These are phyloP conservation scores for Aspergillus nidulans DNA, from an alignment of 495 filamentous ascomycete species.

Conservation along the genomic window DNA sequence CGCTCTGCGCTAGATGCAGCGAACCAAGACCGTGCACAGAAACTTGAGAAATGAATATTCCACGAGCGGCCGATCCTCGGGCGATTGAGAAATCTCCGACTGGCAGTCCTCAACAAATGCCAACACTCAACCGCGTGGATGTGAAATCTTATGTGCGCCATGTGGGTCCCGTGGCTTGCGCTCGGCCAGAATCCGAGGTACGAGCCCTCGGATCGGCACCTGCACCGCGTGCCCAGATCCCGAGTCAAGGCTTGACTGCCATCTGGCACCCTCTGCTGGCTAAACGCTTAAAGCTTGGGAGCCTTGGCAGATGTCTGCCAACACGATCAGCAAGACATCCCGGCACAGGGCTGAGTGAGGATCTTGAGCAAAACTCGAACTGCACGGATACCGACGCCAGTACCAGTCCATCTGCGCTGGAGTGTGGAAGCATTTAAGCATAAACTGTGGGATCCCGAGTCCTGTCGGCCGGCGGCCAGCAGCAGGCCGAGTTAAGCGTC, in stretches of 20 bases:
- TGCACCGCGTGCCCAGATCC: neutral
- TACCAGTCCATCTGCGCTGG: neutral
- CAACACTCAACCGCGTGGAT: no score
- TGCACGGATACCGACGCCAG: neutral
- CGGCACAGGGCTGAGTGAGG: neutral
- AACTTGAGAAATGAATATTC: no score
- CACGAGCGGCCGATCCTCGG: neutral
- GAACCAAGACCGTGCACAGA: neutral
- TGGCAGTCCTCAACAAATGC: no score
- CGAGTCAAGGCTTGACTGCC: neutral
- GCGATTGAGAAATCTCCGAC: neutral
- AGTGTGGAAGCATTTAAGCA: neutral
- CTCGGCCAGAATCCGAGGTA: neutral
- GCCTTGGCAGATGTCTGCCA: neutral
- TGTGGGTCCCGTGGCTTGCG: neutral
- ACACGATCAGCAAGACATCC: neutral
- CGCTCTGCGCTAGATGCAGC: neutral
- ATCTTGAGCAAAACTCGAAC: neutral
- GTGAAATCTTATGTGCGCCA: no score
- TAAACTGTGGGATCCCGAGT: neutral
- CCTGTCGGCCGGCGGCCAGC: neutral
- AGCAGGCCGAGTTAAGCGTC: neutral
- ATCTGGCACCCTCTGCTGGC: neutral
- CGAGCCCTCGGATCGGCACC: neutral
- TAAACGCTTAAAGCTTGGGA: neutral